These are phyloP conservation scores for Citrus unshiu DNA, from an alignment of 345 rosid genomes.

Conservation along the genomic window DNA sequence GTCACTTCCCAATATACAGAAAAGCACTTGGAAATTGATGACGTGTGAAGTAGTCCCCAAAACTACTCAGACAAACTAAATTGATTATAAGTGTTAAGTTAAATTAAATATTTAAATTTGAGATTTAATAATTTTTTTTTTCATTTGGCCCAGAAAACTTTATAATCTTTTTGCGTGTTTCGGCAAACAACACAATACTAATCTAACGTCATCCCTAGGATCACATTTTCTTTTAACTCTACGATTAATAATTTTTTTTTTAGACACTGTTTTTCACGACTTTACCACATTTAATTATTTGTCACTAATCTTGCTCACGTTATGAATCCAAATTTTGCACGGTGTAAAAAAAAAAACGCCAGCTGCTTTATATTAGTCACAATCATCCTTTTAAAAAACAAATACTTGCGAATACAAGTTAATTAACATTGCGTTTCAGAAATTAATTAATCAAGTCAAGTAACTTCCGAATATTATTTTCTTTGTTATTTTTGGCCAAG, in stretches of 20 bases:
- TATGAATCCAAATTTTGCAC: background rate
- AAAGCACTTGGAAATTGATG: too few species aligned
- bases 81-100: too few species aligned
- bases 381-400: background rate
- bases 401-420: background rate
- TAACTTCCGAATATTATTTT: background rate
- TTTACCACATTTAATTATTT: background rate
- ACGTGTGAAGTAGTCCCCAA: too few species aligned
- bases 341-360: background rate
- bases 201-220: background rate
- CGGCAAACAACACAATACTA: background rate
- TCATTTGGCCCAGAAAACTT: too few species aligned
- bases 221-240: background rate
- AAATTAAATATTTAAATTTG: too few species aligned
- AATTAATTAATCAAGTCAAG: background rate
- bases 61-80: too few species aligned
- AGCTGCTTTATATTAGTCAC: background rate
- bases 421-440: background rate
- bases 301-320: background rate
- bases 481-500: background rate
- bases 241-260: background rate
- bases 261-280: background rate
- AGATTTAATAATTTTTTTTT: too few species aligned
- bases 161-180: too few species aligned
- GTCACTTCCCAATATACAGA: too few species aligned